Evolutionary conservation across 331 rosid genomes (phyloP), one percentile per base, ranked within the genome.

Genomic region (Saraca asoca): DNA sequence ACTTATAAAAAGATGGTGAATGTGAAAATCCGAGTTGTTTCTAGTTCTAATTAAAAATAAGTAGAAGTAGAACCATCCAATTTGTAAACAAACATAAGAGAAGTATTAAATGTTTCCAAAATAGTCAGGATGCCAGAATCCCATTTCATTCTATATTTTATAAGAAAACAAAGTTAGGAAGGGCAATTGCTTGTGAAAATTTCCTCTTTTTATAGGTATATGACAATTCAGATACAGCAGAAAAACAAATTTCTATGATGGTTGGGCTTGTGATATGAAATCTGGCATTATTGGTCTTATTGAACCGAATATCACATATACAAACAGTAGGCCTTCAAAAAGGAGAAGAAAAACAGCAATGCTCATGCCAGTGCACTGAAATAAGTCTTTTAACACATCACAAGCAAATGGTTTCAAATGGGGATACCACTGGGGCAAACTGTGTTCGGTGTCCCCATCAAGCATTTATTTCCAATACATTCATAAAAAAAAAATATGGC

Each of bases 331-430:
- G 31, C 66, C 42, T 14, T 17, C 43, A 41, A 60, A 31, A 61
- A 20, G 52, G 15, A 11, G 8, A 0, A 9, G 10, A 24, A 33
- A 50, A 29, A 39, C 35, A n/a, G 37, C 43, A 17, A 14, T 9
- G 61, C 20, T 19, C 42, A n/a, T 39, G 15, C 45, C 54, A 51
- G 29, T 55, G 68, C 67, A 57, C 20, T 7, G 60, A 35, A 38
- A 46, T 69, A 69, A 67, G 69, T 49, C 57, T 55, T 38, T 37
- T 17, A 65, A 53, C 44, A 52, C 6, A 74, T 34, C 29, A 15
- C 19, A 56, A 12, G 38, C 59, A 75, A 75, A 62, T 41, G 29
- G 48, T 9, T 5, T 61, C 43, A 48, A 41, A 62, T 12, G 61
- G 45, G 2, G 6, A 43, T 49, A 42, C 38, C 33, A 64, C 33